Base-by-base conservation (phyloP, 768 basidiomycete species). In the Xerocomellus chrysenteron region DNA sequence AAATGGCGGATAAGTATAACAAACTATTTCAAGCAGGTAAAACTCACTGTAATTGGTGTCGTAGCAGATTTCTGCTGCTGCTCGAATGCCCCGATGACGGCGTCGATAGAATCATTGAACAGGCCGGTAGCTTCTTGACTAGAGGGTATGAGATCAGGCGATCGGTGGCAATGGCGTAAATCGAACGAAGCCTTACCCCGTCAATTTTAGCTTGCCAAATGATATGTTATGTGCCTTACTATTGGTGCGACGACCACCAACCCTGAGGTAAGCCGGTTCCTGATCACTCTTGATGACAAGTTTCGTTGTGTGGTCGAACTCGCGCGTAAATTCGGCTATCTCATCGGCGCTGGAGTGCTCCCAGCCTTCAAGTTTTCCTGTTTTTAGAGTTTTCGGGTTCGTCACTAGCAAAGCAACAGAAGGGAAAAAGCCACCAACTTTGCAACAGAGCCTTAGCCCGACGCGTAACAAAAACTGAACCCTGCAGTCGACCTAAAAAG, bases 381-480 rank as follows among this genome's bases (percentile, higher is more conserved):
- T 50, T 49, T 37, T 13, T 5, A 13, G 7, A 12, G 1, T 28
- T n/a, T 50, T 24, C 19, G 2, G 21, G 21, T 40, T 50, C 12
- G 12, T 28, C 47, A 33, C 17, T 4, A 13, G 11, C 0, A 41
- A 32, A 33, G 5, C 0, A 26, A 41, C 2, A 13, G 30, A 45
- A 21, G 36, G 21, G 9, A 52, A 36, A 7, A 46, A 19, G 19
- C n/a, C n/a, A 32, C 32, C 11, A 32, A 51, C 50, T 32, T n/a
- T 51, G 19, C 13, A 51, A 10, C 40, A 51, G 19, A 1, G 19
- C 10, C 13, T 5, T 17, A 24, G 50, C 50, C 2, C 30, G n/a
- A 7, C 40, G 40, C 2, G 50, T 42, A 17, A 82, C 78, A 56
- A 78, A 80, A 1, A 79, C 71, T 0, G 80, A 81, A n/a, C 80